phyloP scores from a whole-genome alignment of 441 rosid species.

The Raphanus hybrid region DNA sequence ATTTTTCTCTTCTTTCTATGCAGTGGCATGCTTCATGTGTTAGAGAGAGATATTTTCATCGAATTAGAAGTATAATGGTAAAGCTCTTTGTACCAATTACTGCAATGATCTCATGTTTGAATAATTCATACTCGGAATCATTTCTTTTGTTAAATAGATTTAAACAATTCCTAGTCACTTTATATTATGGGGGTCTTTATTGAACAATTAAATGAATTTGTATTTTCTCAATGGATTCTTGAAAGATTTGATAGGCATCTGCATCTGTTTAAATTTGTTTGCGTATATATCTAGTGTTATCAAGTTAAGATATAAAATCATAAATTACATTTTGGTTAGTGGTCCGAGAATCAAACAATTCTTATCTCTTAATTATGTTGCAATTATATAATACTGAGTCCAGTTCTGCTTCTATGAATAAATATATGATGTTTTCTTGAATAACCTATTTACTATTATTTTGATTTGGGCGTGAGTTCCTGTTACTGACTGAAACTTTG shows the following conservation, averaged over 20 bases:
- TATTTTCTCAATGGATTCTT: conserved; percentile 33
- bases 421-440: conserved; percentile 10
- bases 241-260: conserved; percentile 31
- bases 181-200: conserved; percentile 18
- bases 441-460: not conserved
- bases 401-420: conserved; percentile 20
- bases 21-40: conserved; percentile 57
- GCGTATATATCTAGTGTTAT: conserved; percentile 28
- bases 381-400: conserved; percentile 21
- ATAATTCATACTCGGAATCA: conserved; percentile 34
- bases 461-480: conserved; percentile 34
- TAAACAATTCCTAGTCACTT: conserved; percentile 29
- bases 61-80: conserved; percentile 42
- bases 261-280: conserved; percentile 28
- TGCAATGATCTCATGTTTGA: conserved; percentile 45
- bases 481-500: conserved; percentile 41
- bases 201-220: not conserved
- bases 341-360: conserved; percentile 41
- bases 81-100: conserved; percentile 44
- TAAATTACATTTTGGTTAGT: conserved; percentile 33
- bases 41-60: conserved; percentile 41
- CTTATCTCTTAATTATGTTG: conserved; percentile 21
- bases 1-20: conserved; percentile 75
- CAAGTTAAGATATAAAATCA: conserved; percentile 29
- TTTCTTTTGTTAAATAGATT: conserved; percentile 13